These are phyloP conservation scores for Russula griseocarnosa DNA, from an alignment of 768 basidiomycete species.

Conservation along the genomic window DNA sequence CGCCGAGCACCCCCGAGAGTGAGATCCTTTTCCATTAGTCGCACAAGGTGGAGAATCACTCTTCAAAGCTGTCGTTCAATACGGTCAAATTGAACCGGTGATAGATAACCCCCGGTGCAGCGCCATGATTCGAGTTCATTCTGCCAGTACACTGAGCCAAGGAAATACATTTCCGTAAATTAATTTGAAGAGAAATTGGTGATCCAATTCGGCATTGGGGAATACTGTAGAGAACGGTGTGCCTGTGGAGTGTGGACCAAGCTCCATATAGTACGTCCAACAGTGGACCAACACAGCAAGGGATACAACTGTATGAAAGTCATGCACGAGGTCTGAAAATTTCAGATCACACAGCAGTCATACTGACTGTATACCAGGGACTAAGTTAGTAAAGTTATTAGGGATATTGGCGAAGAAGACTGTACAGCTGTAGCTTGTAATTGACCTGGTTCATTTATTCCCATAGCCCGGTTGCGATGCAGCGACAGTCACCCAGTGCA, in stretches of 20 bases:
- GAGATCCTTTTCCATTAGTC: constrained; percentile 27
- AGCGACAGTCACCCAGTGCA: no score
- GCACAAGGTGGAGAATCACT: constrained; percentile 14
- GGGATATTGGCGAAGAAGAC: no score
- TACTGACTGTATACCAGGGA: neutral
- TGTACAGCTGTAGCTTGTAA: neutral
- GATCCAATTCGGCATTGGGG: neutral
- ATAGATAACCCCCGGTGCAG: constrained; percentile 28
- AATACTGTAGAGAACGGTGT: neutral
- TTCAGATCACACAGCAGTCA: neutral
- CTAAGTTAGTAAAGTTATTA: no score
- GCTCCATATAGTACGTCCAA: constrained; percentile 14
- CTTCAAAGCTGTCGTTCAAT: constrained; percentile 32
- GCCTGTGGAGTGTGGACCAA: neutral
- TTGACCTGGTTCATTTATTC: neutral
- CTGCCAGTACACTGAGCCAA: neutral
- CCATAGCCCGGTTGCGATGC: neutral
- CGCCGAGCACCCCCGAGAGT: constrained; percentile 31
- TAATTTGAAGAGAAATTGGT: neutral
- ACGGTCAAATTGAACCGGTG: constrained; percentile 12
- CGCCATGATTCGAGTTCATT: neutral
- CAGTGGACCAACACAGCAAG: neutral
- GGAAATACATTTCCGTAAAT: constrained; percentile 18
- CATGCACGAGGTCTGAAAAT: neutral
- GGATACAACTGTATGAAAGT: neutral